A percentile compares a stretch with the other conserved stretches of the same genome.
These are phyloP conservation scores for Besnoitia besnoiti DNA, from an alignment of 169 alveolate genomes.

Conservation along the genomic window DNA sequence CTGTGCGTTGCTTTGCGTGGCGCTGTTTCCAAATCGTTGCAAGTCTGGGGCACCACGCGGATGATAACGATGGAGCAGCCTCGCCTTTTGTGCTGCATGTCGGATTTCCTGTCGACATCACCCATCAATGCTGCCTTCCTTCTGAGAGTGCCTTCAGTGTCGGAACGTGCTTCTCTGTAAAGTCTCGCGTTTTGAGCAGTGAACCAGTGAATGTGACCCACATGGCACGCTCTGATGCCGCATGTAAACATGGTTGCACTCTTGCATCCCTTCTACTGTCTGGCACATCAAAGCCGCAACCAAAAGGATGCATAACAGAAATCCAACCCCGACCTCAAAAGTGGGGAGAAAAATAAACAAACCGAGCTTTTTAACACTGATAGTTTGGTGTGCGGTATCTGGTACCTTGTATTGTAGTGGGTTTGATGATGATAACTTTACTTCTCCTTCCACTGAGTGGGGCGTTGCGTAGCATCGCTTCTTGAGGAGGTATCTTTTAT, in stretches of 20 bases:
- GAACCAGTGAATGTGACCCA: too few relatives aligned
- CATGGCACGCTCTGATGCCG: too few relatives aligned
- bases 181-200: not conserved
- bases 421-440: constrained; percentile 5
- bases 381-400: not conserved
- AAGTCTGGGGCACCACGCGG: constrained; percentile 22
- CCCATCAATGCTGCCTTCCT: constrained; percentile 70
- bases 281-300: not conserved
- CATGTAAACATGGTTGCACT: not conserved
- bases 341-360: not conserved
- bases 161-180: not conserved
- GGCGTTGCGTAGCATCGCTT: constrained; percentile 29
- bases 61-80: constrained; percentile 58
- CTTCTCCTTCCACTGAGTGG: constrained; percentile 48
- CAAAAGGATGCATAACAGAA: constrained; percentile 37
- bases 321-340: constrained; percentile 49
- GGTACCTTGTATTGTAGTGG: not conserved
- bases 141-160: not conserved
- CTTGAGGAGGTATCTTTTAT: constrained; percentile 21
- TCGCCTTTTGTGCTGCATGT: constrained; percentile 2
- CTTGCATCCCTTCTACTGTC: not conserved
- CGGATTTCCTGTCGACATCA: constrained; percentile 18
- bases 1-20: not conserved
- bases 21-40: not conserved
- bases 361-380: constrained; percentile 67